Base-by-base conservation (phyloP, 805 yeast genomes). In the Candida silvicultrix region DNA sequence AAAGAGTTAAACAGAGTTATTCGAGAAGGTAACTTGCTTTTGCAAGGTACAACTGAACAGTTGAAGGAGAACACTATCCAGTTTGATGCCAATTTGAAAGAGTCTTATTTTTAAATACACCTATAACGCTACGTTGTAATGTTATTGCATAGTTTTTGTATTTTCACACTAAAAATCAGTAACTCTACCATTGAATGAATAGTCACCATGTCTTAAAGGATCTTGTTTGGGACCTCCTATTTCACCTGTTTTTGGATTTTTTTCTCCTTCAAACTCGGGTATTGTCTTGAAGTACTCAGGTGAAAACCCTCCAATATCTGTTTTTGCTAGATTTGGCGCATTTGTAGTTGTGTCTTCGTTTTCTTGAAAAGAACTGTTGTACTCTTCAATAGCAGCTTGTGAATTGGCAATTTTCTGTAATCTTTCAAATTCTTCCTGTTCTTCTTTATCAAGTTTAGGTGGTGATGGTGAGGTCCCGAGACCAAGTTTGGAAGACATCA, bases 171-270 rank as follows among this genome's bases (percentile, higher is more conserved):
- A 94, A 59, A 94, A 94, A 63, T 94, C 99, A 2, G 98, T 92
- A 28, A 89, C 97, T 61, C 98, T 78, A 0, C 99, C 99, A 60
- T 94, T 92, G 65, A 84, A 94, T 9, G 97, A 83, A 79, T 95
- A 94, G 57, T 90, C 98, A 16, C 89, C 89, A 57, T 88, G 92
- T 57, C 81, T 80, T 52, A 89, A 73, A 0, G 99, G 99, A 60
- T 94, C 97, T 64, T 94, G 98, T 60, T 94, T 94, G 22, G 99
- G 99, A 0, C 99, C 99, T 41, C 96, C 96, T 20, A 84, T 73
- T 66, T 94, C 99, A 3, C 99, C 99, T 1, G 99, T 94, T 47
- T 71, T 76, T 0, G 99, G 99, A 61, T 94, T 94, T 16, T 75
- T 80, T 50, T 89, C 90, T 1, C 99, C 99, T 65, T 90, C 96